Evolutionary conservation across 352 stramenopile species (phyloP), one percentile per base, ranked within the genome.

Genomic region (Phytophthora lateralis): DNA sequence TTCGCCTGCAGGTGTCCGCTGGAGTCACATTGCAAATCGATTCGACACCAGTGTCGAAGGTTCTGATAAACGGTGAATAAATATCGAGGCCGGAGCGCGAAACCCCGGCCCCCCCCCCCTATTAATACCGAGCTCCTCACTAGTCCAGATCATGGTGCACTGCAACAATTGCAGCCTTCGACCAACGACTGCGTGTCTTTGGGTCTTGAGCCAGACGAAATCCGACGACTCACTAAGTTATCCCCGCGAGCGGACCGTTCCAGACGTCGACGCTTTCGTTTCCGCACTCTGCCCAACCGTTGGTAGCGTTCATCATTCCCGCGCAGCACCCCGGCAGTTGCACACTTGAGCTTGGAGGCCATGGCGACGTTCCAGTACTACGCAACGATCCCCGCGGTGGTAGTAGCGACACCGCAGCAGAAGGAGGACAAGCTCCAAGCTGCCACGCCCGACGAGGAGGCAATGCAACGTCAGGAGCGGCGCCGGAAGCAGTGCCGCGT

Each of bases 401-500:
- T 18, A 2, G 10, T 12, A 1, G 17, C 7, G 14, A n/a, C 12
- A 12, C 17, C 12, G 27, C 10, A 50, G 10, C 30, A 39, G 32
- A 47, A 32, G 14, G 12, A 55, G 24, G 30, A 29, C 20, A 53
- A 42, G 17, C 9, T 26, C 11, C 26, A 32, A 21, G 18, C 11
- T 8, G 7, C 41, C 18, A 47, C 52, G 29, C 10, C 44, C 7
- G 60, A 58, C 9, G 51, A 67, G 12, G 52, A 59, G 30, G 44
- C 27, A 15, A 21, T 42, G 6, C 54, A 14, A n/a, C 69, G 73
- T 14, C 69, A 66, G 7, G 78, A 80, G 29, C 75, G 75, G 24
- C 71, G 80, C 0, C 80, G 78, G 27, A 66, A 69, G 26, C 80
- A 92, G 62, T 85, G 80, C 57, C 80, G 83, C 46, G 72, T 84